Base-by-base conservation (phyloP, 2,329 filamentous ascomycete genomes). In the Fusarium tupiense region DNA sequence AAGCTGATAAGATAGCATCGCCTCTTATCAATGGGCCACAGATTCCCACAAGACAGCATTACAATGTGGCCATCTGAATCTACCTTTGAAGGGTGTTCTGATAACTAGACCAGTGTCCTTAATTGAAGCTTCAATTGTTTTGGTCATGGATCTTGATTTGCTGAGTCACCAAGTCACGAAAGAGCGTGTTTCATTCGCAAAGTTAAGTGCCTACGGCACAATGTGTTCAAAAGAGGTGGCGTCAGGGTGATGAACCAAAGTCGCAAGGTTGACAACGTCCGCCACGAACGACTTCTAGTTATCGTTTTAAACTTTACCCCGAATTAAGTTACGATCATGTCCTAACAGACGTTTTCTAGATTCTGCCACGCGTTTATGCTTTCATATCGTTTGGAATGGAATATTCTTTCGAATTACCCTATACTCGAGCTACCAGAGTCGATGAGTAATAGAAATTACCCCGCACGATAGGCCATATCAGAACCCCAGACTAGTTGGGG, bases 401-500 rank as follows among this genome's bases (percentile, higher is more conserved):
- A 20, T 16, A 11, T 14, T 37, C 8, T 9, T 8, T 26, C 8
- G 17, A 6, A 37, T 7, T 69, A 69, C 67, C 66, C 66, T 40
- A 29, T 11, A 70, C 31, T 6, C 1, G 0, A 7, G 13, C 24
- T 8, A 20, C 13, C 10, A 8, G 7, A 26, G 10, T 57, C 35
- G 9, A 70, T 77, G 69, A 67, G 67, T 77, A 77, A 77, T 74
- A 50, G 67, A 78, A 77, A 77, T 69, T 78, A 77, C 76, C 76
- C 76, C 76, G 76, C 76, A 74, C 66, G 46, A 67, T 67, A 41
- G 22, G 37, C 31, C 14, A 49, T 67, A 69, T 58, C 58, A 37
- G 33, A 26, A 37, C 61, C 61, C 65, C 70, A 49, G 70, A 61
- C 47, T 44, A 35, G 31, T 24, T 60, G 61, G 67, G 35, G 47